phyloP scores from a whole-genome alignment of 1,139 yeast genomes.

The Sugiyamaella sp. region DNA sequence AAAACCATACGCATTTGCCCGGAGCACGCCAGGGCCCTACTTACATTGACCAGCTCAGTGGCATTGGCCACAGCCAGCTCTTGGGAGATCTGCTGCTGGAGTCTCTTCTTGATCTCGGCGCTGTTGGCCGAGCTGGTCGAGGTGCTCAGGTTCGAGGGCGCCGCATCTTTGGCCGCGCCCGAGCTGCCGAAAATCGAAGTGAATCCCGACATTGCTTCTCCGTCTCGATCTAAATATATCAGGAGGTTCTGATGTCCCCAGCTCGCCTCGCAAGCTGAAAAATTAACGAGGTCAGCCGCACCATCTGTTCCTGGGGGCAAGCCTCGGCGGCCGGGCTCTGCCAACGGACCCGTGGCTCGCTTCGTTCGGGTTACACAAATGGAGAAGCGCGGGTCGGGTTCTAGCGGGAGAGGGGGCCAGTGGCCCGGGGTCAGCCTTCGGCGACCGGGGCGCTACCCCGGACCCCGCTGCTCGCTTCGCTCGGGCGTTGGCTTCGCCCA shows the following conservation, averaged over 20 bases:
- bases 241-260: background rate
- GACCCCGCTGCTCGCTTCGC: too few species aligned
- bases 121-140: slow-evolving; percentile 39
- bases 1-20: too few species aligned
- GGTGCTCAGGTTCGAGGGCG: slow-evolving; percentile 39
- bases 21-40: slow-evolving; percentile 19
- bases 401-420: too few species aligned
- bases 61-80: slow-evolving; percentile 91
- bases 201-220: slow-evolving; percentile 33
- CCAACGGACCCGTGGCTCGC: background rate
- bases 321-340: background rate
- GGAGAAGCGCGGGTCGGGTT: too few species aligned
- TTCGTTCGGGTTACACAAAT: background rate
- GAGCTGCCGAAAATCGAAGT: slow-evolving; percentile 50
- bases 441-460: too few species aligned
- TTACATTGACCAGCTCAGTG: slow-evolving; percentile 71
- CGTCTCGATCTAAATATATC: background rate
- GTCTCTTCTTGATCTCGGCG: slow-evolving; percentile 55
- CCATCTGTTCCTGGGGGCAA: background rate
- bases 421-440: too few species aligned
- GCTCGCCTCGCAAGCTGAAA: background rate
- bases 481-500: too few species aligned
- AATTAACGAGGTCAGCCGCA: slow-evolving; percentile 6
- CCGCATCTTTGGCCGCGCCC: slow-evolving; percentile 30
- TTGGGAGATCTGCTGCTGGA: slow-evolving; percentile 73